These are phyloP conservation scores for Cyberlindnera sargentensis DNA, from an alignment of 805 yeast species.

Conservation along the genomic window DNA sequence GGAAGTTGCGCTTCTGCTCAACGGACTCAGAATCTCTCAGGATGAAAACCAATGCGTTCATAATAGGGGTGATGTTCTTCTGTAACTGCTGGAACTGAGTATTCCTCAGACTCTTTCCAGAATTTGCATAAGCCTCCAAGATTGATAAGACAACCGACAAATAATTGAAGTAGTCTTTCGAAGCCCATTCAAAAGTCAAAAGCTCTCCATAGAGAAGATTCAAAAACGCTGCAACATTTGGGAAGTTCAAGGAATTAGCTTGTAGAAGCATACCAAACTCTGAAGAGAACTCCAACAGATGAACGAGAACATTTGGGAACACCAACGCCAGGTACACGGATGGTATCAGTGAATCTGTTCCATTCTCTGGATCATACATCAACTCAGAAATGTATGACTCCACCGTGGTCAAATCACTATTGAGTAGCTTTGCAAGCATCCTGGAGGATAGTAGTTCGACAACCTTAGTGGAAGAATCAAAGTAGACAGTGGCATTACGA, in stretches of 20 bases:
- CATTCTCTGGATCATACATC: conserved; percentile 11
- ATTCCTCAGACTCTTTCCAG: conserved; percentile 12
- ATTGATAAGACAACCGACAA: conserved; percentile 17
- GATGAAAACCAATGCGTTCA: conserved; percentile 15
- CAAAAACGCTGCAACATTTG: conserved; percentile 17
- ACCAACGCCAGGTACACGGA: conserved; percentile 19
- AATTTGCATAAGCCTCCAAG: conserved; percentile 16
- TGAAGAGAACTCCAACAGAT: conserved; percentile 24
- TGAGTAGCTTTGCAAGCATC: conserved; percentile 28
- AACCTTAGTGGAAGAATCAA: conserved; percentile 26
- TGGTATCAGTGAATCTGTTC: conserved; percentile 8
- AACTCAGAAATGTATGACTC: conserved; percentile 16
- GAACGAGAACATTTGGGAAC: conserved; percentile 24
- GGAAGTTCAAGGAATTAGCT: conserved; percentile 14
- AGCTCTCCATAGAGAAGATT: conserved; percentile 15
- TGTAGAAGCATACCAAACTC: conserved; percentile 17
- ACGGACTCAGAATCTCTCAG: conserved; percentile 13
- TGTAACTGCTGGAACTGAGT: conserved; percentile 12
- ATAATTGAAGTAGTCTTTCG: conserved; percentile 22
- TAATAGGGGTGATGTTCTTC: conserved; percentile 12
- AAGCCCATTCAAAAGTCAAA: conserved; percentile 20
- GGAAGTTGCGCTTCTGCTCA: conserved; percentile 24
- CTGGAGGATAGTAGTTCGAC: conserved; percentile 29
- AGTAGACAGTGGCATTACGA: conserved; percentile 25
- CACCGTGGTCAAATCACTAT: conserved; percentile 14